Base-by-base conservation (phyloP, 306 rosid species). In the Senna siamea region DNA sequence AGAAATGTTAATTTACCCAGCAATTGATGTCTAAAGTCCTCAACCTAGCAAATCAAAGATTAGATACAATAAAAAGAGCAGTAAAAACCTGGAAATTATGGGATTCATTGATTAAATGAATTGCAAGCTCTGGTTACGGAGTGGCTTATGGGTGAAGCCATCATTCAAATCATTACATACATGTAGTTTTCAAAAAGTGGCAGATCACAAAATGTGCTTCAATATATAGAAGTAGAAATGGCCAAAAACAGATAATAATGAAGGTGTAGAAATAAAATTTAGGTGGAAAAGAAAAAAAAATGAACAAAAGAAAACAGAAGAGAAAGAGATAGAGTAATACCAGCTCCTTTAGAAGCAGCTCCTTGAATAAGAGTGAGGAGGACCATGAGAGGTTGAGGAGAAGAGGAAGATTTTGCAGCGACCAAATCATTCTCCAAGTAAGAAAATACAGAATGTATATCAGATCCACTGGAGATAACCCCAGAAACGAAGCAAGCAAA, bases 261-360 rank as follows among this genome's bases (percentile, higher is more conserved):
- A 60, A 60, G 40, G 10, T 13, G 38, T 8, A 26, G 35, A 35
- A 7, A 28, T 9, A 30, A 4, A 14, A 2, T n/a, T n/a, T 9
- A 18, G 26, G 66, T 22, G 3, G 48, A 68, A 41, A 46, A 32
- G 57, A 38, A 37, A 17, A 11, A 17, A 52, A 35, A 48, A 14
- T 38, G 1, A 43, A 43, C 0, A 0, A 47, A 13, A 14, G 1
- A 38, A 47, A 2, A 14, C 14, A 23, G 3, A 7, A 7, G 57
- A 69, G 61, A 5, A 4, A 4, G 52, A 64, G 61, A 75, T 43
- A 17, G 55, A 53, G 62, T 51, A 47, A 67, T 34, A 92, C 94
- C 96, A 37, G 98, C 96, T 81, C 92, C 96, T 43, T 80, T 85
- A 43, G 91, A 82, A 82, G 80, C 86, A 79, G 98, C 98, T 74